These are phyloP conservation scores for Coprinopsis strossmayeri DNA, from an alignment of 768 basidiomycete species.

Conservation along the genomic window DNA sequence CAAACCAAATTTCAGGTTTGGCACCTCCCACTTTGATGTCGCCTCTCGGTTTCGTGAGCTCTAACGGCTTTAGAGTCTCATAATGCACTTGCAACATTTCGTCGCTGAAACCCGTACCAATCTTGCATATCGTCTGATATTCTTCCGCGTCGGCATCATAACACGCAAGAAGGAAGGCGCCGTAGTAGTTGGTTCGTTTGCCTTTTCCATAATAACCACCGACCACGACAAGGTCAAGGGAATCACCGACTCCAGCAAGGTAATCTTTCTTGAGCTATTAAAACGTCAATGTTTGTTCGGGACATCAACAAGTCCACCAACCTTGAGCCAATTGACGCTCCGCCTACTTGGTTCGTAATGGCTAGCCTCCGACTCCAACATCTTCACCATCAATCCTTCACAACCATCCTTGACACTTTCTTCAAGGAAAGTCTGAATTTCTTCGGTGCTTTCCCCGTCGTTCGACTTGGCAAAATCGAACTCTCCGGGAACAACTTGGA, in stretches of 20 bases:
- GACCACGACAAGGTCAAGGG: constrained; percentile 94
- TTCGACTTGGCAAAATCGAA: constrained; percentile 91
- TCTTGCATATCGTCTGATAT: constrained; percentile 97
- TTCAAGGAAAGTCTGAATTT: constrained; percentile 92
- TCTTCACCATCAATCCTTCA: constrained; percentile 99
- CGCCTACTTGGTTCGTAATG: constrained; percentile 94
- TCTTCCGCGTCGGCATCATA: constrained; percentile 93
- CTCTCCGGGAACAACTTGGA: constrained; percentile 78
- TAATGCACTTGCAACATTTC: constrained; percentile 79
- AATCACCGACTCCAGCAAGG: constrained; percentile 92
- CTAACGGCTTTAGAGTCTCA: constrained; percentile 75
- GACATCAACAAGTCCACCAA: constrained; percentile 19
- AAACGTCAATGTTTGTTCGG: constrained; percentile 3
- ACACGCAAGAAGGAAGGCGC: constrained; percentile 95
- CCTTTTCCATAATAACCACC: constrained; percentile 98
- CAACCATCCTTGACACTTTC: constrained; percentile 98
- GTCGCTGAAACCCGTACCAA: constrained; percentile 97
- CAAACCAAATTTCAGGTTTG: constrained; percentile 97
- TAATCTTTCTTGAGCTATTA: constrained; percentile 96
- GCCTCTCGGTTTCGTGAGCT: constrained; percentile 59
- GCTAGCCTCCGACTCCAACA: constrained; percentile 88
- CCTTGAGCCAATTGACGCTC: constrained; percentile 98
- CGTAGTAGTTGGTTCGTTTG: constrained; percentile 95
- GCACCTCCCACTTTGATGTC: constrained; percentile 89
- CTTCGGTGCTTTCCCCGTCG: constrained; percentile 84